Evolutionary conservation across 2,329 filamentous ascomycete genomes (phyloP).

Genomic region (Nannizzia gypsea): DNA sequence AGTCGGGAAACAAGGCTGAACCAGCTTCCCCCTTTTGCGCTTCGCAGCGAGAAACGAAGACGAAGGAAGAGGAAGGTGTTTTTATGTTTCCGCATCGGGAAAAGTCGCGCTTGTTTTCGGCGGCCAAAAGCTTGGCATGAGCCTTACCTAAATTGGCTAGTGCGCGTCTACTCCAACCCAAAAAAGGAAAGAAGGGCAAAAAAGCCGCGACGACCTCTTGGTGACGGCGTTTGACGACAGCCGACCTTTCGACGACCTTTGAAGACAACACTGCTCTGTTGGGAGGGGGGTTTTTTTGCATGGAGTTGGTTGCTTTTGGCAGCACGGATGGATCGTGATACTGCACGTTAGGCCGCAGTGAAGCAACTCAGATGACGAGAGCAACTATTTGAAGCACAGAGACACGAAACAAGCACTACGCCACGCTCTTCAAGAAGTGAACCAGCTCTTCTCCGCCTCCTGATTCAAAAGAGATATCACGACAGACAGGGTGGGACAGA

Average conservation of each 20-base stretch:
- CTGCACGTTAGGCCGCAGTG: background rate
- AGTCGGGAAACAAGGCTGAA: background rate
- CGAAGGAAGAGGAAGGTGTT: background rate
- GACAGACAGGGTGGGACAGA: background rate
- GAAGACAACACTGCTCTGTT: background rate
- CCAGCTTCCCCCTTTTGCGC: background rate
- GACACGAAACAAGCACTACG: background rate
- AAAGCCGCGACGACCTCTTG: background rate
- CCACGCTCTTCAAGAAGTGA: background rate
- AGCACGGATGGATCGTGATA: background rate
- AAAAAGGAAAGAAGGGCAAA: background rate
- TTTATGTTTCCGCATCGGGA: slow-evolving; percentile 1
- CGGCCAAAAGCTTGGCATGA: background rate
- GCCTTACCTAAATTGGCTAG: background rate
- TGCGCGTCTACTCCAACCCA: background rate
- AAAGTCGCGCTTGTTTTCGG: background rate
- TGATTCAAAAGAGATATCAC: background rate
- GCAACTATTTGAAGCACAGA: background rate
- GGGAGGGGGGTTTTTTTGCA: background rate
- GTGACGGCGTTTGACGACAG: background rate
- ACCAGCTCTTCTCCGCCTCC: background rate
- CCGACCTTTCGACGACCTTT: background rate
- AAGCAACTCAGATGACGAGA: background rate
- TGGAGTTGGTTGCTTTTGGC: background rate
- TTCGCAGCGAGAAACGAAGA: background rate